These are phyloP conservation scores for Darksidea phi DNA, from an alignment of 495 filamentous ascomycete species.

Conservation along the genomic window DNA sequence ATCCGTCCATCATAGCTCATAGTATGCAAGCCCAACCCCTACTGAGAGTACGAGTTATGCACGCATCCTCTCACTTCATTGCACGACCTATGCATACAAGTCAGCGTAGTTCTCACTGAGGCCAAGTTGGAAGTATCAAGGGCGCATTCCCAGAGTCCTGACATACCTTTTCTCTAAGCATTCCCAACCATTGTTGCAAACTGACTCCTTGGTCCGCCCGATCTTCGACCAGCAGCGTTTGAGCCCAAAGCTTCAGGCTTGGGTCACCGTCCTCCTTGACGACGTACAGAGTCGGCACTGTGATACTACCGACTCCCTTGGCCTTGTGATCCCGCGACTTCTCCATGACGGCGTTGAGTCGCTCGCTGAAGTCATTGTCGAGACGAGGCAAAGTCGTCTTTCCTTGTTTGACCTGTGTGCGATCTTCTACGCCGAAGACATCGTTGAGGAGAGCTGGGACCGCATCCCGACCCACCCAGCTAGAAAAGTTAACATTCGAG, in stretches of 20 bases:
- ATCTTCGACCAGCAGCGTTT: conserved; percentile 93
- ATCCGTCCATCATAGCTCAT: too few relatives aligned
- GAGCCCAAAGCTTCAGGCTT: conserved; percentile 91
- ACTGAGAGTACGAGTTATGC: too few relatives aligned
- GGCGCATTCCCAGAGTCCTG: conserved; percentile 17
- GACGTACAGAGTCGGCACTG: conserved; percentile 87
- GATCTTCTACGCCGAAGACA: conserved; percentile 82
- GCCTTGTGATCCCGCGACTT: conserved; percentile 86
- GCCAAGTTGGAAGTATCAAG: conserved; percentile 32
- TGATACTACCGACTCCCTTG: conserved; percentile 85
- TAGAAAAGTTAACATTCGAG: too few relatives aligned
- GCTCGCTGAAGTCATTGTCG: conserved; percentile 95
- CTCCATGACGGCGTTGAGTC: conserved; percentile 80
- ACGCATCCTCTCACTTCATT: conserved; percentile 6
- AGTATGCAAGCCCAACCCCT: too few relatives aligned
- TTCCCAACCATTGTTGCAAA: conserved; percentile 88
- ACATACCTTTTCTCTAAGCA: conserved; percentile 91
- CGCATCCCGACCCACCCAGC: conserved; percentile 88
- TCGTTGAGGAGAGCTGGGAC: conserved; percentile 85
- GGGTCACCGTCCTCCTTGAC: conserved; percentile 95
- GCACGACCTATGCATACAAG: conserved; percentile 23
- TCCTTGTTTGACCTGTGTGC: conserved; percentile 80
- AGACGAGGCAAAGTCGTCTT: conserved; percentile 82
- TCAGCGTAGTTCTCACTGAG: conserved; percentile 16
- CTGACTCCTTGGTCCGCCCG: conserved; percentile 90